phyloP scores from a whole-genome alignment of 495 filamentous ascomycete genomes.

The Entonaema liquescens region DNA sequence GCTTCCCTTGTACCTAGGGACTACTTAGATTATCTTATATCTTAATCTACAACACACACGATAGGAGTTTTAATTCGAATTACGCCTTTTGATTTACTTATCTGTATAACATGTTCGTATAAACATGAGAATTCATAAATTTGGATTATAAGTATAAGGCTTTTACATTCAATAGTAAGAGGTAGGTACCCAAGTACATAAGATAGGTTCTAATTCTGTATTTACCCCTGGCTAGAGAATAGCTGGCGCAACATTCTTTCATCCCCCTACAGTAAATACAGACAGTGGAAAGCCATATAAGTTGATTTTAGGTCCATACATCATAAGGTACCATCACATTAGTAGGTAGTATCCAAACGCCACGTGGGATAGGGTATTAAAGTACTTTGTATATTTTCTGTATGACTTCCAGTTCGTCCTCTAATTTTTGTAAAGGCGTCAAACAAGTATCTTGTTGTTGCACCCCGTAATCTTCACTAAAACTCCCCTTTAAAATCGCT shows the following conservation, averaged over 20 bases:
- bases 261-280: too few relatives aligned
- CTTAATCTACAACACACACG: not conserved
- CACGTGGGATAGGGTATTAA: conserved; percentile 28
- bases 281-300: too few relatives aligned
- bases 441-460: not conserved
- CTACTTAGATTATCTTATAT: not conserved
- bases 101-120: not conserved
- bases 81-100: not conserved
- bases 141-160: not conserved
- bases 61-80: not conserved
- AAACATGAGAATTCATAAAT: not conserved
- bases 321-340: not conserved
- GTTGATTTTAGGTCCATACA: too few relatives aligned
- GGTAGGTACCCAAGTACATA: not conserved
- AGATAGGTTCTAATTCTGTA: too few relatives aligned
- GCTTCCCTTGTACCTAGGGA: not conserved
- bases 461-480: not conserved
- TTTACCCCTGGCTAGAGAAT: not conserved
- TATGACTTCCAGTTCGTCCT: not conserved
- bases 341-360: not conserved
- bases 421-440: too few relatives aligned
- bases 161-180: too few relatives aligned
- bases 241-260: too few relatives aligned
- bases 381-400: not conserved
- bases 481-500: not conserved